Evolutionary conservation across 768 basidiomycete species (phyloP).

Genomic region (Leccinum subgranulosum): DNA sequence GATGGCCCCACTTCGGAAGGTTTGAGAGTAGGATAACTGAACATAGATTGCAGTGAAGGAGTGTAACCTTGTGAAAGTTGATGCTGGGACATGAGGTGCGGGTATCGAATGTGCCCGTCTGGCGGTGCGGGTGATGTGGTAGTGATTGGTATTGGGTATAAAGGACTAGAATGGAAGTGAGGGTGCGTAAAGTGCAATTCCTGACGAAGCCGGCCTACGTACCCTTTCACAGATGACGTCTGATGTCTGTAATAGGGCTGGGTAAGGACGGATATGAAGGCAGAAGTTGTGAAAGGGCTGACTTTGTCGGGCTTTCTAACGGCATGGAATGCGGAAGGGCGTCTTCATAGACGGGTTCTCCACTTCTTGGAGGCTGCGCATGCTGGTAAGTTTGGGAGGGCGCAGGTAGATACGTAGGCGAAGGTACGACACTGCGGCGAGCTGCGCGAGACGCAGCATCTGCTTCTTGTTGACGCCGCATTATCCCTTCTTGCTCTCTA

Average conservation of each 20-base stretch:
- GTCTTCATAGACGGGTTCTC: constrained; percentile 30
- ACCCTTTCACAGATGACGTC: constrained; percentile 35
- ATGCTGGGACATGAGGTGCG: constrained; percentile 75
- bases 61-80: constrained; percentile 76
- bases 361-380: constrained; percentile 28
- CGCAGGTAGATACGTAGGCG: constrained; percentile 26
- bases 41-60: constrained; percentile 78
- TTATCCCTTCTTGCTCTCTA: constrained; percentile 56
- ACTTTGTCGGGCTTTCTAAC: constrained; percentile 60
- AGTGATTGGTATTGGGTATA: constrained; percentile 59
- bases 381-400: constrained; percentile 35
- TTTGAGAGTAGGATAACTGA: constrained; percentile 38
- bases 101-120: constrained; percentile 51
- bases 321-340: constrained; percentile 46
- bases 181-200: constrained; percentile 8
- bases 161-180: constrained; percentile 24
- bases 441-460: constrained; percentile 47
- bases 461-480: constrained; percentile 57
- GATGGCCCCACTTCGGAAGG: constrained; percentile 34
- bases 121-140: constrained; percentile 65
- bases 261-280: constrained; percentile 34
- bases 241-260: constrained; percentile 25
- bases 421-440: constrained; percentile 34
- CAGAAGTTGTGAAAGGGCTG: constrained; percentile 41
- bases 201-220: constrained; percentile 17